These are phyloP conservation scores for Calonectria pseudoreteaudii DNA, from an alignment of 2,329 filamentous ascomycete genomes.

Conservation along the genomic window DNA sequence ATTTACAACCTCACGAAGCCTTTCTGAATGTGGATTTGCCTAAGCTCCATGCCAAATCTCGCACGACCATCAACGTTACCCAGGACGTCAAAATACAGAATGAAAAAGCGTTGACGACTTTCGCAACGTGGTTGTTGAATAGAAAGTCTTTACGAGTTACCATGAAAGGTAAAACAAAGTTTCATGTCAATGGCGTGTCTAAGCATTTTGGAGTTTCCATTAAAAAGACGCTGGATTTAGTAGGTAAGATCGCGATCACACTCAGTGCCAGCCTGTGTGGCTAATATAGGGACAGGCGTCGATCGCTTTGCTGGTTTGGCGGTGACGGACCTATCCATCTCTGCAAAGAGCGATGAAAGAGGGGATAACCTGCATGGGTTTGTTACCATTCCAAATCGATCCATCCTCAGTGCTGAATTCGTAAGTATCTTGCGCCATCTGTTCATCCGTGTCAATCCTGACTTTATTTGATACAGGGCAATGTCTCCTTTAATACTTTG, in stretches of 20 bases:
- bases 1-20: neutral
- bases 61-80: neutral
- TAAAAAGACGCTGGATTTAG: neutral
- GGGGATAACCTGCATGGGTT: conserved; percentile 1
- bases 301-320: neutral
- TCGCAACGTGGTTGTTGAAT: neutral
- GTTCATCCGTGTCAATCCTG: neutral
- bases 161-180: neutral
- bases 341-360: neutral
- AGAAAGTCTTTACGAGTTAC: neutral
- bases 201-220: neutral
- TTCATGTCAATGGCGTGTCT: neutral
- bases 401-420: neutral
- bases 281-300: neutral
- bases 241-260: neutral
- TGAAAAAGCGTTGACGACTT: neutral
- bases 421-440: neutral
- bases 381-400: conserved; percentile 1
- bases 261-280: too few relatives aligned
- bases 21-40: neutral
- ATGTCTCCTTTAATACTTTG: neutral
- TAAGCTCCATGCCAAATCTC: neutral
- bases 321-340: neutral
- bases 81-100: neutral
- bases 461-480: neutral